phyloP scores from a whole-genome alignment of 1,284 basidiomycete genomes.

The Moesziomyces aphidis region DNA sequence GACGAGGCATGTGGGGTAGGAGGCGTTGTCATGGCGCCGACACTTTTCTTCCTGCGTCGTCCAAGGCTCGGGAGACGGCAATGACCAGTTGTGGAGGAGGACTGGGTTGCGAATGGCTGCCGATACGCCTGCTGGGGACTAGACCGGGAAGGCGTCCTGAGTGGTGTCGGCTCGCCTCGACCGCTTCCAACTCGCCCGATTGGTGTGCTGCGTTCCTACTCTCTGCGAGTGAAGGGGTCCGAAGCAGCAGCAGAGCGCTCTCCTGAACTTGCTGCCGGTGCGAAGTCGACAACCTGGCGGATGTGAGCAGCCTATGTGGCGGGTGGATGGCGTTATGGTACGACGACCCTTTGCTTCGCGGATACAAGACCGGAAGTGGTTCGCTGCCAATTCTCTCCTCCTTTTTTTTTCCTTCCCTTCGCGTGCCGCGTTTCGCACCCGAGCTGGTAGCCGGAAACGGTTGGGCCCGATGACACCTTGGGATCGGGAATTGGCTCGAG shows the following conservation, averaged over 20 bases:
- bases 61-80: slow-evolving; percentile 13
- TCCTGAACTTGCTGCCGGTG: too few species aligned
- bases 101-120: slow-evolving; percentile 9
- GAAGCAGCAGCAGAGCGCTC: not conserved
- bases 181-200: not conserved
- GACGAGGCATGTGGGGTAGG: slow-evolving; percentile 17
- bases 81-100: slow-evolving; percentile 8
- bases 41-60: slow-evolving; percentile 6
- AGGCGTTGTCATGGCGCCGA: slow-evolving; percentile 14
- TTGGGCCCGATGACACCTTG: not conserved
- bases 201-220: not conserved
- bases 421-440: slow-evolving; percentile 9
- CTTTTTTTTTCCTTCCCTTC: slow-evolving; percentile 12
- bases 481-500: not conserved
- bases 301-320: not conserved
- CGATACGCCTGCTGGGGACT: slow-evolving; percentile 17
- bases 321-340: slow-evolving; percentile 1
- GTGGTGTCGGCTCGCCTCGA: not conserved
- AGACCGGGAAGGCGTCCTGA: slow-evolving; percentile 10
- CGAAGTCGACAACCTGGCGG: not conserved
- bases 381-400: not conserved
- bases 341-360: slow-evolving; percentile 15
- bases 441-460: slow-evolving; percentile 17
- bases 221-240: not conserved
- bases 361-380: slow-evolving; percentile 38